These are phyloP conservation scores for Russula compacta DNA, from an alignment of 768 basidiomycete species.

Conservation along the genomic window DNA sequence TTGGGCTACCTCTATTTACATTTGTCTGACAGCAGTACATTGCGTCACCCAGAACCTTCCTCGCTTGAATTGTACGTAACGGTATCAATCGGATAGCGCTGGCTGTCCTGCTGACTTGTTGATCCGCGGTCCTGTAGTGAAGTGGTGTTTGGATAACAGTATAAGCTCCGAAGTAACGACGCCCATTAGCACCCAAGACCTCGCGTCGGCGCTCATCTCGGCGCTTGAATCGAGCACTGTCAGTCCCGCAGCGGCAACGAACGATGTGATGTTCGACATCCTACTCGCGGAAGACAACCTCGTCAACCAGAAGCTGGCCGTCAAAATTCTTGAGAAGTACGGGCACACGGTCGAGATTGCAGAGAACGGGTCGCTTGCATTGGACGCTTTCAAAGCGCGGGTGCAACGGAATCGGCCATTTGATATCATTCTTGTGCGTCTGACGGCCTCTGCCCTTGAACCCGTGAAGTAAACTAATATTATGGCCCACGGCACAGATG, in stretches of 20 bases:
- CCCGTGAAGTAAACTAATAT: background rate
- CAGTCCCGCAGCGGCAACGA: conserved; percentile 76
- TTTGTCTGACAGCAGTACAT: background rate
- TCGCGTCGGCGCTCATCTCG: conserved; percentile 85
- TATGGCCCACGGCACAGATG: conserved; percentile 48
- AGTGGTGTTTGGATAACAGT: conserved; percentile 95
- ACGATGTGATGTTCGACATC: conserved; percentile 83
- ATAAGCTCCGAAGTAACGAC: conserved; percentile 93
- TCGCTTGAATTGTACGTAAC: conserved; percentile 57
- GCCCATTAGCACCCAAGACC: conserved; percentile 79
- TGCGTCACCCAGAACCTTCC: conserved; percentile 40
- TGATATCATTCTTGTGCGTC: conserved; percentile 82
- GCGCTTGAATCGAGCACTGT: conserved; percentile 94
- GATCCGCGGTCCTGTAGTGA: conserved; percentile 43
- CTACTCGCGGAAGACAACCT: conserved; percentile 95
- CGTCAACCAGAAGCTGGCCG: conserved; percentile 92
- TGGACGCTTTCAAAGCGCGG: conserved; percentile 83
- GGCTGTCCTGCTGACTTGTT: conserved; percentile 19
- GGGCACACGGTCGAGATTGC: conserved; percentile 95
- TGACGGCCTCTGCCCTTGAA: background rate
- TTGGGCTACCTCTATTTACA: background rate
- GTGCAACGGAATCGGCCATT: conserved; percentile 65
- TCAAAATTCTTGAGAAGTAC: conserved; percentile 93
- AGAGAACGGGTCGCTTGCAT: conserved; percentile 90
- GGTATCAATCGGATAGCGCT: background rate